A percentile compares a stretch with the other conserved stretches of the same genome.
phyloP scores from a whole-genome alignment of 257 asterid genomes.

The Voacanga thouarsii region DNA sequence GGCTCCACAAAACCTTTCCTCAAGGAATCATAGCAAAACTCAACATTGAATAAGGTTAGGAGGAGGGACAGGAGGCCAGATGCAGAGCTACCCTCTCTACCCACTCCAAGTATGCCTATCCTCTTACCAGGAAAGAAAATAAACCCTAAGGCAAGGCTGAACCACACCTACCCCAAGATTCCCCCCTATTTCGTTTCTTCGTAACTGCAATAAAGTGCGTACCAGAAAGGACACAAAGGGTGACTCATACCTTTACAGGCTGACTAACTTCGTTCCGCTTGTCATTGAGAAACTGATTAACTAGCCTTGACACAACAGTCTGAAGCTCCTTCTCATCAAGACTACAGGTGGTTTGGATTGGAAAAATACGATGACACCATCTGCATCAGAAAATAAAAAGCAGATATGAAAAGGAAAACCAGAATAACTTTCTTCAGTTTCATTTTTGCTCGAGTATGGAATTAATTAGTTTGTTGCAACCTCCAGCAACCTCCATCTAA shows the following conservation, averaged over 20 bases:
- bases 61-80: neutral
- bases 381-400: conserved; percentile 27
- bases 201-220: neutral
- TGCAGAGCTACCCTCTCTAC: neutral
- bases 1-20: neutral
- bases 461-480: neutral
- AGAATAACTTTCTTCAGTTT: neutral
- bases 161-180: neutral
- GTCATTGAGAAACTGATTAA: conserved; percentile 29
- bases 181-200: neutral
- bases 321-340: conserved; percentile 38
- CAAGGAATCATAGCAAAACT: neutral
- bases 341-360: conserved; percentile 45
- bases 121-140: neutral
- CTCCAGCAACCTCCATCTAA: neutral
- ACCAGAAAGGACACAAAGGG: neutral
- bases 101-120: neutral
- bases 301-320: conserved; percentile 32
- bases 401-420: neutral
- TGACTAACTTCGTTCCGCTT: conserved; percentile 19
- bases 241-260: conserved; percentile 37
- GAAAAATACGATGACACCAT: conserved; percentile 54
- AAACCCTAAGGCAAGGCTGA: neutral
- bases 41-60: neutral
- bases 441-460: neutral